Base-by-base conservation (phyloP, 2,329 filamentous ascomycete species). In the Pyrenochaeta sp. region DNA sequence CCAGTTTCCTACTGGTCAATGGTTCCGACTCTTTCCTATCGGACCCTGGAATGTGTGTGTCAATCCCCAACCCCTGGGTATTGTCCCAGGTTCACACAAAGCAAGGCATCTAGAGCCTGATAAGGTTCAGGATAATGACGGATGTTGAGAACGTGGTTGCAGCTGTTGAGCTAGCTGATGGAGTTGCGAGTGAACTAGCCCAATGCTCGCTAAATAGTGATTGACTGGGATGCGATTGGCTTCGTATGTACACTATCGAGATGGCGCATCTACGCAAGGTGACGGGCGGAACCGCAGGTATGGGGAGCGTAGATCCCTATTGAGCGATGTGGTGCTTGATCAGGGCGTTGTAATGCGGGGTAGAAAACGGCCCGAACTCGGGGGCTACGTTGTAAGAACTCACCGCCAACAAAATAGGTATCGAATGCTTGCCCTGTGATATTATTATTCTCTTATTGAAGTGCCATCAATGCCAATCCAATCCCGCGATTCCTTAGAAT, bases 1-100 rank as follows among this genome's bases (percentile, higher is more conserved):
- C 42, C 43, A 30, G 20, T 15, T 52, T 46, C 30, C 46, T n/a
- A 55, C 42, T 50, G 42, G 46, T 20, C 43, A 49, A 37, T 35
- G 21, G 23, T 43, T 42, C 44, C 37, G 50, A 37, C 17, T 30
- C 6, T 35, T 32, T 20, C 50, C 44, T 48, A 53, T 44, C 44
- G 18, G 44, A 48, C 32, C 50, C 44, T 42, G 32, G 32, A n/a
- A 31, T 15, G 17, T 31, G 35, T 48, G 30, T 20, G 29, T 17
- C 43, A 47, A n/a, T 7, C 3, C 12, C 20, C 15, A 11, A 37
- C 15, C 39, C 29, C 20, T 29, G 30, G 17, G 42, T 42, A 4
- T n/a, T 15, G 14, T 29, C 14, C 45, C 5, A 15, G 7, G 45
- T 21, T 14, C 5, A 20, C 33, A 40, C 15, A 27, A 17, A 31